Conservation (phyloP, 78 protist species). For the Isochrysis galbana region DNA sequence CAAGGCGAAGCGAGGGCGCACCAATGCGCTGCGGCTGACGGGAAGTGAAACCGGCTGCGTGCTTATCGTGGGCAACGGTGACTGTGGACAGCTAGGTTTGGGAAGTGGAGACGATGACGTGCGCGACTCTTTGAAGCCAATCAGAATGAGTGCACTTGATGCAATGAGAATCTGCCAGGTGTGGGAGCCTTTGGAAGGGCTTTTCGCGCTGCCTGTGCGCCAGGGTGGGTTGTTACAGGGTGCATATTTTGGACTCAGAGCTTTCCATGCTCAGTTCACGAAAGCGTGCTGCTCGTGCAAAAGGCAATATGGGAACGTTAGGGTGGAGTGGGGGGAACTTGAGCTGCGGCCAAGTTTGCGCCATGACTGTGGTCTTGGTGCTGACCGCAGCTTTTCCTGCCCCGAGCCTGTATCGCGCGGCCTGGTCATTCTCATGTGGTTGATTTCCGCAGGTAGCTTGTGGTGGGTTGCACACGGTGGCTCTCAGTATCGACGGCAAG, state of each 20-base stretch:
- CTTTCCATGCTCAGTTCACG: too few species aligned
- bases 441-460: neutral
- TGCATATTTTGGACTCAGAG: neutral
- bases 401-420: neutral
- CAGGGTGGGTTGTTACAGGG: neutral
- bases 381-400: neutral
- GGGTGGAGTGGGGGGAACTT: too few species aligned
- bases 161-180: neutral
- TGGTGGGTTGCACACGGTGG: slow-evolving; percentile 58
- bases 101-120: neutral
- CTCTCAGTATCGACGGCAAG: slow-evolving; percentile 16
- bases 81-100: slow-evolving; percentile 1
- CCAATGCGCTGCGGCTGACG: neutral
- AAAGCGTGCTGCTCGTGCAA: too few species aligned
- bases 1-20: neutral
- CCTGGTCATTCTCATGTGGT: neutral
- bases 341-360: too few species aligned
- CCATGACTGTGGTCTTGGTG: too few species aligned
- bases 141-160: neutral
- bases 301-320: too few species aligned
- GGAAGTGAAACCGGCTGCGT: neutral
- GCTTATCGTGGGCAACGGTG: slow-evolving; percentile 3
- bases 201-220: neutral
- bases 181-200: neutral
- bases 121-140: neutral